phyloP scores from a whole-genome alignment of 352 stramenopile genomes.

The Phytophthora chlamydospora region DNA sequence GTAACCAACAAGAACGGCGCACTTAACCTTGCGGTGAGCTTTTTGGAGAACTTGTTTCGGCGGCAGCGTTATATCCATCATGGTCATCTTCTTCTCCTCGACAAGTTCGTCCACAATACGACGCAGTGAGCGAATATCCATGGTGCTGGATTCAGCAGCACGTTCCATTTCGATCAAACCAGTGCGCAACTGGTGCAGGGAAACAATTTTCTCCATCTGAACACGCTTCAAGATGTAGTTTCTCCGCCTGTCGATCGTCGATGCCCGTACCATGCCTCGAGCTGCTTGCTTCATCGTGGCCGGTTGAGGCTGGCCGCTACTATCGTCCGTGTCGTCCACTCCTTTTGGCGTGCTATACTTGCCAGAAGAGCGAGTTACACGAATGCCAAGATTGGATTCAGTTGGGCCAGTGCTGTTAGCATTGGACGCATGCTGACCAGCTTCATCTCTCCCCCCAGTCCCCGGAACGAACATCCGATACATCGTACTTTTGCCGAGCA shows the following conservation, averaged over 20 bases:
- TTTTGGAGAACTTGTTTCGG: slow-evolving; percentile 76
- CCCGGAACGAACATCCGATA: slow-evolving; percentile 82
- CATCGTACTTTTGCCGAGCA: slow-evolving; percentile 82
- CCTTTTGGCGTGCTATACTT: slow-evolving; percentile 40
- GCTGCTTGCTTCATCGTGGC: slow-evolving; percentile 65
- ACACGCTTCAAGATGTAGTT: slow-evolving; percentile 68
- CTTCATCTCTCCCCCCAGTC: slow-evolving; percentile 2
- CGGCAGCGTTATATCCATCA: slow-evolving; percentile 72
- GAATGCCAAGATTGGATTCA: slow-evolving; percentile 22
- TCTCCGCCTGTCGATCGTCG: slow-evolving; percentile 56
- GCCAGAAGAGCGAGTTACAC: slow-evolving; percentile 30
- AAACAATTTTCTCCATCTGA: slow-evolving; percentile 66
- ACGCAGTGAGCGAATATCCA: slow-evolving; percentile 74
- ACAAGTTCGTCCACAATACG: slow-evolving; percentile 73
- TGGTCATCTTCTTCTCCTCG: slow-evolving; percentile 48
- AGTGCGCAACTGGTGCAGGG: slow-evolving; percentile 66
- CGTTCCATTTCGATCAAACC: slow-evolving; percentile 61
- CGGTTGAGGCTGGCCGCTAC: slow-evolving; percentile 37
- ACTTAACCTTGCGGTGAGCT: slow-evolving; percentile 65
- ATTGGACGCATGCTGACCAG: slow-evolving; percentile 5
- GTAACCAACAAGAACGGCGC: slow-evolving; percentile 61
- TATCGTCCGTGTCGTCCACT: slow-evolving; percentile 14
- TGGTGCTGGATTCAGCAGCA: slow-evolving; percentile 38
- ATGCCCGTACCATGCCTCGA: slow-evolving; percentile 55
- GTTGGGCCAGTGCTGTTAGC: slow-evolving; percentile 4